A percentile compares a stretch with the other conserved stretches of the same genome.
Conservation (phyloP, 2,329 filamentous ascomycete genomes). For the Ceratocystiopsis minuta region DNA sequence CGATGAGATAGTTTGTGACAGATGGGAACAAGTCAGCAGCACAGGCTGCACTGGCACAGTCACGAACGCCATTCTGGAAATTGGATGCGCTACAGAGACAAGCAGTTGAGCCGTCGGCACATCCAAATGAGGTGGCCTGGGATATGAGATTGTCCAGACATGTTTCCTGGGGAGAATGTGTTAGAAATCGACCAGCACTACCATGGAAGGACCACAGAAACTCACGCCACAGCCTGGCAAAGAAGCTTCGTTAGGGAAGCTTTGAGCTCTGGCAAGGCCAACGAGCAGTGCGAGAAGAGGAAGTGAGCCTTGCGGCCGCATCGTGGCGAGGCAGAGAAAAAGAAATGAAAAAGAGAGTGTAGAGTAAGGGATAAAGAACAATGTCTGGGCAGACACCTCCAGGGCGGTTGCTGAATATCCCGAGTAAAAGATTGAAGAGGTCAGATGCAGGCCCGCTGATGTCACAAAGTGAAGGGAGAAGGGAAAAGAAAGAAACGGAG, state of each 20-base stretch:
- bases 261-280: slow-evolving; percentile 2
- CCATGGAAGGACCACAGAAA: not conserved
- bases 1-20: slow-evolving; percentile 8
- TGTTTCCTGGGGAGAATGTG: slow-evolving; percentile 7
- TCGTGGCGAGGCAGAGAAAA: slow-evolving; percentile 1
- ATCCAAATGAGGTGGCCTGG: slow-evolving; percentile 6
- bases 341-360: not conserved
- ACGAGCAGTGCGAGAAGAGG: slow-evolving; percentile 2
- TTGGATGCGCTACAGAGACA: slow-evolving; percentile 9
- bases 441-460: not conserved
- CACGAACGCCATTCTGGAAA: slow-evolving; percentile 9
- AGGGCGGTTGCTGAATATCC: no score
- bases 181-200: not conserved
- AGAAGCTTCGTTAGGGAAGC: slow-evolving; percentile 4
- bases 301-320: slow-evolving; percentile 2
- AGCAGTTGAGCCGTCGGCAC: slow-evolving; percentile 2
- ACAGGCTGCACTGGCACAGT: slow-evolving; percentile 8
- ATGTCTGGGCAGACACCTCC: not conserved
- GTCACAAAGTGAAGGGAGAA: not conserved
- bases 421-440: not conserved
- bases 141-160: slow-evolving; percentile 7
- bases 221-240: slow-evolving; percentile 10
- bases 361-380: not conserved
- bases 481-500: not conserved
- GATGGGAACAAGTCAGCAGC: slow-evolving; percentile 6